Evolutionary conservation across 331 rosid genomes (phyloP), one percentile per base, ranked within the genome.

Genomic region (Pyracantha coccinea): DNA sequence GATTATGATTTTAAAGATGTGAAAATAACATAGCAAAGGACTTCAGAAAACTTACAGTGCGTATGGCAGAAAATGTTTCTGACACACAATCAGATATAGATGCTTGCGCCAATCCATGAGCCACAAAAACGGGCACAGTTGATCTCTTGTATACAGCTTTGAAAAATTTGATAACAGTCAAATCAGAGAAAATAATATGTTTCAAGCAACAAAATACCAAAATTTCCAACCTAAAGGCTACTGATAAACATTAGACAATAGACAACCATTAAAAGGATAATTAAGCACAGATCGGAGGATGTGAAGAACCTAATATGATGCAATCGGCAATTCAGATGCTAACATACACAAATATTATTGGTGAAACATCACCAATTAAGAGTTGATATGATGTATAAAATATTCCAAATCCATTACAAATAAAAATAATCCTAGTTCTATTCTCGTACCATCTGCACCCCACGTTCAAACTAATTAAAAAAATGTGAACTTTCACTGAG

Each of bases 21-120:
- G 23, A 5, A 24, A 8, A 23, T 25, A 15, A 16, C 17, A 27
- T 15, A 52, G 33, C 45, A 19, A 45, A 71, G 20, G 32, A 66
- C 14, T 64, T 44, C 47, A 73, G 72, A 76, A 3, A 25, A 86
- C 99, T 89, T 85, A 95, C 99, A 53, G 99, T 95, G 67, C 97
- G 93, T 81, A 95, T 95, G 25, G 99, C 97, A 74, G 99, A 89
- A 83, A 95, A 89, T 47, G 99, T 95, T 86, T 95, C 99, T 28
- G 97, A 59, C 27, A 88, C 92, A 80, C 96, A 92, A 70, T 95
- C 99, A 76, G 99, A 84, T 71, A 95, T 90, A 69, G 89, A 80
- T 81, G 97, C 97, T 83, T 92, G 97, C 29, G 89, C 97, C 88
- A 85, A 65, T 25, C 99, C 99, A 86, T 95, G 93, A 14, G 89